Conservation (phyloP, 495 filamentous ascomycete genomes). For the Neurospora sp. region DNA sequence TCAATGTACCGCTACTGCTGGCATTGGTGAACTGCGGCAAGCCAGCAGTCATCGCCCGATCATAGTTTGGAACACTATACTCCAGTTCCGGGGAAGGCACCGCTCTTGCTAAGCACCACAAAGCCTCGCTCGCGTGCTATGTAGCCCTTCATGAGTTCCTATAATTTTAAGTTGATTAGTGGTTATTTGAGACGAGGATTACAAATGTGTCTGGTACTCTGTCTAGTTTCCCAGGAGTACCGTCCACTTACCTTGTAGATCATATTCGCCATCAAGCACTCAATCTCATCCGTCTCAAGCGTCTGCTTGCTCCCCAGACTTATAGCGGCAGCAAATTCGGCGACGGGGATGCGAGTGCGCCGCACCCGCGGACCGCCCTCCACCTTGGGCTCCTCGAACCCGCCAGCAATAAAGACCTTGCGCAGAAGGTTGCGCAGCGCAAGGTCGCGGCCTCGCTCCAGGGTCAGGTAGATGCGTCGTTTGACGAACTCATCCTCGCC, state of each 20-base stretch:
- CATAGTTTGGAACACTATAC: constrained; percentile 43
- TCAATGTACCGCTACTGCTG: background rate
- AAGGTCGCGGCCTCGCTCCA: constrained; percentile 87
- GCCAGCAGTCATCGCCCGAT: background rate
- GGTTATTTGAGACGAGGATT: background rate
- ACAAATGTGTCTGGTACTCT: background rate
- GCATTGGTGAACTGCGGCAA: background rate
- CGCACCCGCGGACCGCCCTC: constrained; percentile 47
- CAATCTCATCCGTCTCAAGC: constrained; percentile 84
- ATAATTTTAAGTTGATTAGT: background rate
- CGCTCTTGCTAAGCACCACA: constrained; percentile 81
- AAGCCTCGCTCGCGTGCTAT: constrained; percentile 82
- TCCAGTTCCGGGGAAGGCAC: constrained; percentile 91
- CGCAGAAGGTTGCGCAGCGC: constrained; percentile 80
- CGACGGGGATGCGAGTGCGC: constrained; percentile 67
- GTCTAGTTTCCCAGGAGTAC: background rate
- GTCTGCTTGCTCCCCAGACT: constrained; percentile 48
- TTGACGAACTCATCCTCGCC: constrained; percentile 85
- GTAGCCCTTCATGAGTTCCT: constrained; percentile 97
- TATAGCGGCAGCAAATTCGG: constrained; percentile 59
- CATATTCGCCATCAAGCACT: constrained; percentile 87
- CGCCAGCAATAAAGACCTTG: constrained; percentile 76
- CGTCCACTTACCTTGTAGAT: constrained; percentile 76
- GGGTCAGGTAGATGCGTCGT: constrained; percentile 87
- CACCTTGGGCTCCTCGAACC: constrained; percentile 64